These are phyloP conservation scores for Wickerhamomyces ciferrii DNA, from an alignment of 805 yeast genomes.

Conservation along the genomic window DNA sequence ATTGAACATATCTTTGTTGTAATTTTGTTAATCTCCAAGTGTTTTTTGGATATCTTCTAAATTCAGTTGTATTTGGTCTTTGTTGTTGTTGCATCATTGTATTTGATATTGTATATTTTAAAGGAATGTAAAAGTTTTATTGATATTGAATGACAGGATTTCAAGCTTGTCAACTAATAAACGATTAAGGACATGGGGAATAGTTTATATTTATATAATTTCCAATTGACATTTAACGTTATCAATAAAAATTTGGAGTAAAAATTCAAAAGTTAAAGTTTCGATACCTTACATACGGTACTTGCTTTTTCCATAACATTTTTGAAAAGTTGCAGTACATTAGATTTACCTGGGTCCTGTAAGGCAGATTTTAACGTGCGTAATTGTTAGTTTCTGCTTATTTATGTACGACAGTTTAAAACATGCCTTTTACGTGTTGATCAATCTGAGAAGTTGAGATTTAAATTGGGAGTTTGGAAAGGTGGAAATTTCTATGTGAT, in stretches of 20 bases:
- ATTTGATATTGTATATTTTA: not conserved
- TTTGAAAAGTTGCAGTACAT: not conserved
- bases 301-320: no score
- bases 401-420: not conserved
- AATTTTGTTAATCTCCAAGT: conserved; percentile 19
- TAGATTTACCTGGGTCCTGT: not conserved
- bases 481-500: no score
- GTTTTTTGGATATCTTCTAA: conserved; percentile 18
- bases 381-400: not conserved
- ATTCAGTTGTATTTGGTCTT: conserved; percentile 3
- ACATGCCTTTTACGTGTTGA: not conserved
- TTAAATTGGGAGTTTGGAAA: no score
- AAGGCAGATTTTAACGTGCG: not conserved
- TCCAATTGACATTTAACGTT: no score
- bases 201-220: no score
- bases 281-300: no score
- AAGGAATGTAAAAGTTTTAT: not conserved
- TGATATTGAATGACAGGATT: no score
- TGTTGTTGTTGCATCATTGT: not conserved
- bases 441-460: no score
- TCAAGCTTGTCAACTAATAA: no score
- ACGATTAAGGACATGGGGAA: not conserved
- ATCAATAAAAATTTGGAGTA: no score
- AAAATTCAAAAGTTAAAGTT: no score
- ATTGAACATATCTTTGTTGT: conserved; percentile 14